Evolutionary conservation across 805 yeast genomes (phyloP).

Genomic region (Pichia nanzhaoensis): DNA sequence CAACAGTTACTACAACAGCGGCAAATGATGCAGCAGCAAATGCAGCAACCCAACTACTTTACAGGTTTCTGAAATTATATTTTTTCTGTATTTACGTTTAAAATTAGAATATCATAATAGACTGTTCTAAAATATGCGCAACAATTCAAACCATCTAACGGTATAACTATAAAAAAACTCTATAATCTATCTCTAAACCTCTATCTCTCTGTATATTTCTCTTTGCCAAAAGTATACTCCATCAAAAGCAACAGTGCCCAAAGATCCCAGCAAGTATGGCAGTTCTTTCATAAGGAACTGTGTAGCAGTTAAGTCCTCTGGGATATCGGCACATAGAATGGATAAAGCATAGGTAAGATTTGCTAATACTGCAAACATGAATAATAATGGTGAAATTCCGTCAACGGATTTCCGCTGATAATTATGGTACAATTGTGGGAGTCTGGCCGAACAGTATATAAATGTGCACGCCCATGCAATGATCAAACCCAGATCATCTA

Average conservation of each 20-base stretch:
- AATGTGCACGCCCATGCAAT: constrained; percentile 77
- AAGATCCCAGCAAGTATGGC: constrained; percentile 78
- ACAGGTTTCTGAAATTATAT: constrained; percentile 16
- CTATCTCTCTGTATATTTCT: constrained; percentile 4
- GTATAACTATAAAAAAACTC: no score
- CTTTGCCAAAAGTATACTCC: constrained; percentile 60
- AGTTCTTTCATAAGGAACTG: constrained; percentile 59
- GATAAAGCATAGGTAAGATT: constrained; percentile 72
- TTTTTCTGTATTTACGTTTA: neutral
- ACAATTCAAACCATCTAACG: neutral
- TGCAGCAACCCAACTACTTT: constrained; percentile 15
- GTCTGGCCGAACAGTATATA: constrained; percentile 68
- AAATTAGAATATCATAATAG: neutral
- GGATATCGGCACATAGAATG: constrained; percentile 59
- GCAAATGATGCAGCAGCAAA: constrained; percentile 11
- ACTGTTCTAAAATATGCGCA: neutral
- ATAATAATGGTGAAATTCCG: constrained; percentile 76
- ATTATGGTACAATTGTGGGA: constrained; percentile 81
- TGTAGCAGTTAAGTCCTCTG: constrained; percentile 33
- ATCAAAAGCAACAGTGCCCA: constrained; percentile 82
- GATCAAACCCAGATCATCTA: neutral
- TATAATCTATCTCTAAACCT: no score
- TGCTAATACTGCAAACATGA: constrained; percentile 72
- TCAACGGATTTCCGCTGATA: constrained; percentile 73
- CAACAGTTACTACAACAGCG: constrained; percentile 17